A percentile compares a stretch with the other conserved stretches of the same genome.
These are phyloP conservation scores for Phytopythium vexans DNA, from an alignment of 352 stramenopile species.

Conservation along the genomic window DNA sequence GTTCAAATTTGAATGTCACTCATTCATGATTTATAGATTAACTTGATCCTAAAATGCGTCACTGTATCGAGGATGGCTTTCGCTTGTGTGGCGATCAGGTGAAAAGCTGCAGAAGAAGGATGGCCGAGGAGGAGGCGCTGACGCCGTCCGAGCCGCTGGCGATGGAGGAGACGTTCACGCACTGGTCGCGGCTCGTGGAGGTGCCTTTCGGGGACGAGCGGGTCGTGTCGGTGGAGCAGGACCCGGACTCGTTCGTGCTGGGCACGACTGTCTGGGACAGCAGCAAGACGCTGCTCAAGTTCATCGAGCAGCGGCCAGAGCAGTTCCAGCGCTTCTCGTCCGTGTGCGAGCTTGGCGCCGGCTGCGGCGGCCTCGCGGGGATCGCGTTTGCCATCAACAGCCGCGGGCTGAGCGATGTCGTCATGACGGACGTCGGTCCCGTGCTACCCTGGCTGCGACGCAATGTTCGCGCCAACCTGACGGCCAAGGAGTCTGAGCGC, in stretches of 20 bases:
- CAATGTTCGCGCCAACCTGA: conserved; percentile 68
- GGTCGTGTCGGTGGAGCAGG: conserved; percentile 60
- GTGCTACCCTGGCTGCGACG: conserved; percentile 75
- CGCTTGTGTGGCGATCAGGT: too few species aligned
- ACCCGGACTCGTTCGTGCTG: conserved; percentile 80
- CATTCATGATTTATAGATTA: too few species aligned
- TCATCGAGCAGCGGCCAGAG: conserved; percentile 60
- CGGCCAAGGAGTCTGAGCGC: conserved; percentile 48
- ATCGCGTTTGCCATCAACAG: conserved; percentile 72
- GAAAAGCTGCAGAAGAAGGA: conserved; percentile 8
- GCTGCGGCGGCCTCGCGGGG: conserved; percentile 66
- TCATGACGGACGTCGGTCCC: conserved; percentile 75
- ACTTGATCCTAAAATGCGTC: too few species aligned
- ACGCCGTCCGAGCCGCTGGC: conserved; percentile 51
- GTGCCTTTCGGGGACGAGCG: conserved; percentile 36
- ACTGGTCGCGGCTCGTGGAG: conserved; percentile 75
- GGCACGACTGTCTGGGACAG: conserved; percentile 84
- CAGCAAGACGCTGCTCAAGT: conserved; percentile 85
- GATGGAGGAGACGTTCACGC: conserved; percentile 76
- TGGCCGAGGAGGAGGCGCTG: conserved; percentile 60
- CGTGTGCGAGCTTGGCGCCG: conserved; percentile 74
- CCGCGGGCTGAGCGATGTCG: conserved; percentile 48
- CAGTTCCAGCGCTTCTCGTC: conserved; percentile 54
- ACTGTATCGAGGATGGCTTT: too few species aligned
- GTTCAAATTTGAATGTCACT: too few species aligned